These are phyloP conservation scores for Picochlorum sp. DNA, from an alignment of 139 green algal genomes.

Conservation along the genomic window DNA sequence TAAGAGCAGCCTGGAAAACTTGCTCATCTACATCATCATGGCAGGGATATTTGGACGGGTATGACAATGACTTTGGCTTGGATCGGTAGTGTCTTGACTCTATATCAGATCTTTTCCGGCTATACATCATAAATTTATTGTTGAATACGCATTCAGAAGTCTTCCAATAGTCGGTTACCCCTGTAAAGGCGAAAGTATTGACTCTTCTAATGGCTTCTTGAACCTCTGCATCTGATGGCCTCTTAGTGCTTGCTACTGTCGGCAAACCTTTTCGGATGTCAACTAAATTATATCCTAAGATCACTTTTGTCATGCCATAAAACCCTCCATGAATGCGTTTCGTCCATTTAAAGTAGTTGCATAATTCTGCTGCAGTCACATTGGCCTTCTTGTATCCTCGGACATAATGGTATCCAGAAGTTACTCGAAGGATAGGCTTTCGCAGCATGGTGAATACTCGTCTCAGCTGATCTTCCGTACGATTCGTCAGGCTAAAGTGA, in stretches of 20 bases:
- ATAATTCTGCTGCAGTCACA: neutral
- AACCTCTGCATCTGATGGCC: neutral
- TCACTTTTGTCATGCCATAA: neutral
- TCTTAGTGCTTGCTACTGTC: neutral
- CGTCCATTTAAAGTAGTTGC: neutral
- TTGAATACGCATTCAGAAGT: neutral
- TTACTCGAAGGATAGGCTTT: neutral
- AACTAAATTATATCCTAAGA: neutral
- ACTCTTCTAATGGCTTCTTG: neutral
- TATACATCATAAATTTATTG: too few species aligned
- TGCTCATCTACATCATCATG: too few species aligned
- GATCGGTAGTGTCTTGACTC: too few species aligned
- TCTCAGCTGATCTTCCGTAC: neutral
- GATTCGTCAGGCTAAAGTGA: neutral
- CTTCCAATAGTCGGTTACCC: constrained; percentile 1
- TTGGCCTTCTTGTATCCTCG: constrained; percentile 1
- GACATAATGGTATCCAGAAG: neutral
- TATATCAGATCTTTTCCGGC: too few species aligned
- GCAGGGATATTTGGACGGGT: too few species aligned
- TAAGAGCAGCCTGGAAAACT: too few species aligned
- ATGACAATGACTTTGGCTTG: too few species aligned
- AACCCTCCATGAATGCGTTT: neutral
- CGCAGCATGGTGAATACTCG: neutral
- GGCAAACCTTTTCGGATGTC: neutral
- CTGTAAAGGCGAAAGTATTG: neutral